Percentiles rank a stretch among this genome's conserved stretches.
Conservation (phyloP, 345 rosid genomes). For the Eucalyptus microcorys region DNA sequence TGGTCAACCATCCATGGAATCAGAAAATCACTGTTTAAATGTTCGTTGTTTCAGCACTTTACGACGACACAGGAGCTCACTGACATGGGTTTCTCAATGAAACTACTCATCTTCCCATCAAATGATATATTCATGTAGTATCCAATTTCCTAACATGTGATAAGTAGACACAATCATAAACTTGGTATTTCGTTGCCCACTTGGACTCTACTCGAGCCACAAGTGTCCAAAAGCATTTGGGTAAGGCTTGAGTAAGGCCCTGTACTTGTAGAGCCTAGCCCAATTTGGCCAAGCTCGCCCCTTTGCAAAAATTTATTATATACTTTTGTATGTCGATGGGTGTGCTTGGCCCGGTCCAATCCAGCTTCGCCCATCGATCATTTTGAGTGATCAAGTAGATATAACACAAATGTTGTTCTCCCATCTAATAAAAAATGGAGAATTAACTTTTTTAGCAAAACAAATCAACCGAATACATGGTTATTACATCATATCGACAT, state of each 20-base stretch:
- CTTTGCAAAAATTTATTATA: background rate
- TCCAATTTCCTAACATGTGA: background rate
- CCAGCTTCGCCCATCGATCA: accelerated
- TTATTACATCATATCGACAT: background rate
- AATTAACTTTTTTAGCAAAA: background rate
- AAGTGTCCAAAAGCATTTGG: background rate
- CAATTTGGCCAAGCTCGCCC: background rate
- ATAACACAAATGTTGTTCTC: too few species aligned
- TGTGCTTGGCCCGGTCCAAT: background rate
- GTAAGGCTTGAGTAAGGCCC: background rate
- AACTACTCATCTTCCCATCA: background rate
- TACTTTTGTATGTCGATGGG: background rate
- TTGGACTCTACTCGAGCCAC: background rate
- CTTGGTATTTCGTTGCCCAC: accelerated
- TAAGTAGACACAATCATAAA: background rate
- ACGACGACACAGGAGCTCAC: background rate
- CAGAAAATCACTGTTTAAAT: background rate
- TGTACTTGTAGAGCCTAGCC: background rate
- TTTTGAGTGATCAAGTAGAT: background rate
- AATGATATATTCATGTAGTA: background rate
- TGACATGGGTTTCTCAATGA: background rate
- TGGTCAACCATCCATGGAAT: background rate
- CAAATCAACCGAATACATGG: accelerated
- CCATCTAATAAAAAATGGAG: background rate
- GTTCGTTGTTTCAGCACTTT: background rate